Evolutionary conservation across 768 basidiomycete genomes (phyloP).

Genomic region (Agaricus sinodeliciosus): DNA sequence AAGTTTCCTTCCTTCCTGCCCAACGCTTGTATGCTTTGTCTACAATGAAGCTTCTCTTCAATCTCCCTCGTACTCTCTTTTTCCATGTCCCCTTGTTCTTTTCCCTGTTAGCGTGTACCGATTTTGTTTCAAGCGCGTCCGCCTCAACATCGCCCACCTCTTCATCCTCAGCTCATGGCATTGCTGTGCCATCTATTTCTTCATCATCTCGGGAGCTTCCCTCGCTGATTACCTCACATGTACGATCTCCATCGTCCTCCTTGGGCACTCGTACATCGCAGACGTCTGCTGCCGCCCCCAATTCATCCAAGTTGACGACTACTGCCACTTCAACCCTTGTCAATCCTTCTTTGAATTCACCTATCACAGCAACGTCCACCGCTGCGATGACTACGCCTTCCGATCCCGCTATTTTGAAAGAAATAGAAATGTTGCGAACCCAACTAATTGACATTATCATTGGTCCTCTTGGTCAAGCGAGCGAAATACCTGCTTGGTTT

Average conservation of each 20-base stretch:
- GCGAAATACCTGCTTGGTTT: conserved; percentile 33
- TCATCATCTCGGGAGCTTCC: not conserved
- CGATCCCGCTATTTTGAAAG: not conserved
- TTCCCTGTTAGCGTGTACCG: not conserved
- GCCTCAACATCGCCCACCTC: not conserved
- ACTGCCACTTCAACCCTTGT: not conserved
- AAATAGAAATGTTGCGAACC: conserved; percentile 14
- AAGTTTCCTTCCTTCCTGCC: not conserved
- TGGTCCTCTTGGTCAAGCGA: conserved; percentile 26
- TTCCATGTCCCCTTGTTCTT: not conserved
- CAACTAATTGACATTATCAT: conserved; percentile 38
- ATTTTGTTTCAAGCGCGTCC: not conserved
- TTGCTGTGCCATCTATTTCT: not conserved
- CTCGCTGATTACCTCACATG: not conserved
- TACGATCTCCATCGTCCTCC: not conserved
- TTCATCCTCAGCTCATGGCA: not conserved
- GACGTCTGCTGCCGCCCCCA: not conserved
- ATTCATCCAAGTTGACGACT: not conserved
- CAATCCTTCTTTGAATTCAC: not conserved
- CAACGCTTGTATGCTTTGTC: not conserved
- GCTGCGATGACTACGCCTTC: not conserved
- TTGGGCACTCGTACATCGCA: not conserved
- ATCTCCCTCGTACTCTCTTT: conserved; percentile 1
- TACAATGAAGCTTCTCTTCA: not conserved
- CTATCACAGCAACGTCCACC: not conserved